Conservation (phyloP, 2,329 filamentous ascomycete species). For the Cladophialophora yegresii region DNA sequence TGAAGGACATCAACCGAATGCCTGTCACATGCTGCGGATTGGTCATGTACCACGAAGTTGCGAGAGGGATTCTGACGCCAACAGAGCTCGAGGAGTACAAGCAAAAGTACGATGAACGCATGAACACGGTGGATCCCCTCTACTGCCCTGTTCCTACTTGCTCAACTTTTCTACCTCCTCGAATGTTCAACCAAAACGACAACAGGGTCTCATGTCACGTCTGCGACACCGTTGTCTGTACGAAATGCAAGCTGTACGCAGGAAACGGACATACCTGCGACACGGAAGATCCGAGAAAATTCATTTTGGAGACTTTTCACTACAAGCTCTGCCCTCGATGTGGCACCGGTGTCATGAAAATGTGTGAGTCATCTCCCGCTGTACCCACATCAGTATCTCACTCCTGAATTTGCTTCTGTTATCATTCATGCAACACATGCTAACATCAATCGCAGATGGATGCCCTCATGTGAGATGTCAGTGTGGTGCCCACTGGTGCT, state of each 20-base stretch:
- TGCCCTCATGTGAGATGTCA: slow-evolving; percentile 53
- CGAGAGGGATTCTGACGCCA: slow-evolving; percentile 41
- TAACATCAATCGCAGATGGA: slow-evolving; percentile 38
- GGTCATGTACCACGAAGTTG: slow-evolving; percentile 48
- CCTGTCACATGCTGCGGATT: slow-evolving; percentile 45
- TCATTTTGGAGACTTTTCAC: slow-evolving; percentile 47
- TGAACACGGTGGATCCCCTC: slow-evolving; percentile 48
- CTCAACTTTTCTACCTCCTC: slow-evolving; percentile 51
- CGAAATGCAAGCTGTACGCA: slow-evolving; percentile 47
- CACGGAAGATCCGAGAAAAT: slow-evolving; percentile 42
- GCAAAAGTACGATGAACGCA: slow-evolving; percentile 51
- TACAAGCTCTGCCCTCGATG: slow-evolving; percentile 57
- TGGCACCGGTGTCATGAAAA: slow-evolving; percentile 50
- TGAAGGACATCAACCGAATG: slow-evolving; percentile 25
- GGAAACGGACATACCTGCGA: slow-evolving; percentile 41
- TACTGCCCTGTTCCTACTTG: slow-evolving; percentile 55
- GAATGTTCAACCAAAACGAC: slow-evolving; percentile 35
- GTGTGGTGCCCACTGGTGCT: slow-evolving; percentile 57
- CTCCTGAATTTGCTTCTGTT: background rate
- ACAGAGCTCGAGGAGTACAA: slow-evolving; percentile 46
- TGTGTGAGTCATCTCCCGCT: slow-evolving; percentile 38
- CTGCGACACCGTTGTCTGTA: slow-evolving; percentile 50
- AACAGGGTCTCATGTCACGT: slow-evolving; percentile 47
- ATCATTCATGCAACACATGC: background rate
- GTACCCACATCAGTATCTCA: background rate